Conservation (phyloP, 208 protist species). For the Crithidia fasciculata region DNA sequence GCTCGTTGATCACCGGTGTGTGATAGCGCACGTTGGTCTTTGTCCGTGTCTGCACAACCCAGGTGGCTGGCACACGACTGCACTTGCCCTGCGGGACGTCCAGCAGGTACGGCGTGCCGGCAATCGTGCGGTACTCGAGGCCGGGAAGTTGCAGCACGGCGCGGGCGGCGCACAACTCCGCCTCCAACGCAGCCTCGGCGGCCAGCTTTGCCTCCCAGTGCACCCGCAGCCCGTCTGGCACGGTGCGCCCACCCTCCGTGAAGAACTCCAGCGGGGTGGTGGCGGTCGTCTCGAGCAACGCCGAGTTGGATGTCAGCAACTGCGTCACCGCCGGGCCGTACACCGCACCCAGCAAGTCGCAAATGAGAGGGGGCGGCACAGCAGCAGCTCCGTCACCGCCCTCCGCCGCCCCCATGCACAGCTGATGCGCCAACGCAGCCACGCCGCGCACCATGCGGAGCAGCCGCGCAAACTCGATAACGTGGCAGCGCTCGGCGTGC, state of each 20-base stretch:
- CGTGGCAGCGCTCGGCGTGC: constrained; percentile 69
- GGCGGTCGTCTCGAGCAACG: constrained; percentile 47
- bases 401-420: neutral
- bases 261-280: constrained; percentile 76
- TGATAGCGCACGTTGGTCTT: constrained; percentile 86
- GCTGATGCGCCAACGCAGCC: constrained; percentile 33
- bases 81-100: constrained; percentile 71
- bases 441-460: constrained; percentile 56
- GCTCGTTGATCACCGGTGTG: constrained; percentile 64
- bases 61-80: constrained; percentile 54
- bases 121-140: constrained; percentile 81
- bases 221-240: constrained; percentile 36
- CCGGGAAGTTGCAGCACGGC: constrained; percentile 52
- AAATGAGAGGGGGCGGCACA: constrained; percentile 29
- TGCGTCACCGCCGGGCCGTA: constrained; percentile 19
- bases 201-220: constrained; percentile 49
- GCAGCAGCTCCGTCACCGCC: neutral
- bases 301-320: constrained; percentile 45
- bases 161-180: constrained; percentile 65
- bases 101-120: constrained; percentile 77
- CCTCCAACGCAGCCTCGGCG: constrained; percentile 51
- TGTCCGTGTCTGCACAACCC: constrained; percentile 81
- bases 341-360: constrained; percentile 31
- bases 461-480: constrained; percentile 77
- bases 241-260: constrained; percentile 20